phyloP scores from a whole-genome alignment of 2,329 filamentous ascomycete genomes.

The Aspergillus sp. region DNA sequence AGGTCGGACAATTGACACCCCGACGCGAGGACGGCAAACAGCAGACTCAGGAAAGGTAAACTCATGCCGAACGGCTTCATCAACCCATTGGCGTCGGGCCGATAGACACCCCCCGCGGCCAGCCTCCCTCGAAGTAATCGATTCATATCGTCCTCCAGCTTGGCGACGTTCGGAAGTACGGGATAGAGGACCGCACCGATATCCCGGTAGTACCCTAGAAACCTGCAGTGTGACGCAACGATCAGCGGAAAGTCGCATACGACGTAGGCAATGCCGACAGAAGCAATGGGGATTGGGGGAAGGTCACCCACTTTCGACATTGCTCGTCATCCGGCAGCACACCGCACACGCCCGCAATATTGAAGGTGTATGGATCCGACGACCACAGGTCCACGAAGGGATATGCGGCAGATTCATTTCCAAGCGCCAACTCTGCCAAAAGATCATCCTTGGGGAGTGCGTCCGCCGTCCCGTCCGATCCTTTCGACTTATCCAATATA shows the following conservation, averaged over 20 bases:
- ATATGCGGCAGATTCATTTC: conserved; percentile 61
- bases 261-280: not conserved
- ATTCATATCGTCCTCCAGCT: conserved; percentile 52
- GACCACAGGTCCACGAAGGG: conserved; percentile 64
- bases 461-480: conserved; percentile 40
- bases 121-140: conserved; percentile 53
- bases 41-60: conserved; percentile 58
- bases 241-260: conserved; percentile 1
- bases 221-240: conserved; percentile 30
- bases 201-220: conserved; percentile 56
- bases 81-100: conserved; percentile 46
- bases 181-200: conserved; percentile 59
- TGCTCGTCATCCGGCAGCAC: conserved; percentile 57
- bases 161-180: conserved; percentile 53
- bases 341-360: conserved; percentile 56
- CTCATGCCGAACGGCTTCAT: conserved; percentile 58
- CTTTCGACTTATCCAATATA: conserved; percentile 50
- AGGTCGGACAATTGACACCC: conserved; percentile 61
- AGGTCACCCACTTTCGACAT: conserved; percentile 36
- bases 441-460: conserved; percentile 59
- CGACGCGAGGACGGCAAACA: conserved; percentile 62
- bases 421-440: conserved; percentile 58
- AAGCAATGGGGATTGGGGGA: not conserved
- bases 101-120: conserved; percentile 41
- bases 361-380: conserved; percentile 56